A percentile compares a stretch with the other conserved stretches of the same genome.
Conservation (phyloP, 192 early-diverging fungal genomes). For the Gonapodya prolifera region DNA sequence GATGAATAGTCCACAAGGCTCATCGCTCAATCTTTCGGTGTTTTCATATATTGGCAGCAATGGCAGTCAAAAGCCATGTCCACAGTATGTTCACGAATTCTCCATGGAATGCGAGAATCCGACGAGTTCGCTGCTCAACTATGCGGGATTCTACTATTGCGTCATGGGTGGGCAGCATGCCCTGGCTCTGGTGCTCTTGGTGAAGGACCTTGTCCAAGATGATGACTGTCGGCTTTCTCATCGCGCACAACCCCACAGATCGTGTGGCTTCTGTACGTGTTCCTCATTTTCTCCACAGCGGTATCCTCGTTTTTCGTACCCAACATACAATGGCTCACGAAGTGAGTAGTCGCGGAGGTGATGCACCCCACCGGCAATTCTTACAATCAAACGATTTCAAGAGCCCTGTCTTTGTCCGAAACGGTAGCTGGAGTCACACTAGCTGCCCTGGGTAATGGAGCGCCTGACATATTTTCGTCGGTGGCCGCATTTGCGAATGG, state of each 20-base stretch:
- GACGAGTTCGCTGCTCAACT: neutral
- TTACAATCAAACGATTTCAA: neutral
- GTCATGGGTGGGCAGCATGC: neutral
- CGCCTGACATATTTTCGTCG: slow-evolving; percentile 1
- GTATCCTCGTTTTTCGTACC: neutral
- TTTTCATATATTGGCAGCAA: too few species aligned
- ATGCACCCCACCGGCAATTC: neutral
- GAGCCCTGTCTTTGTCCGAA: neutral
- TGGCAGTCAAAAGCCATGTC: too few species aligned
- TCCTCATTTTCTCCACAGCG: neutral
- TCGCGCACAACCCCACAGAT: neutral
- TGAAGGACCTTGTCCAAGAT: neutral
- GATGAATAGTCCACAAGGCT: neutral
- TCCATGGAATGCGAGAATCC: neutral
- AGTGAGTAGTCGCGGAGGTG: neutral
- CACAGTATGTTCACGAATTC: too few species aligned
- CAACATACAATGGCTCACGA: neutral
- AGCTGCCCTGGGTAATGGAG: neutral
- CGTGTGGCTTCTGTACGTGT: neutral
- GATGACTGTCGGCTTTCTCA: neutral
- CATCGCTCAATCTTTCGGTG: too few species aligned
- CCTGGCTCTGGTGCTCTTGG: neutral
- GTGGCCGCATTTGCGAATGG: neutral
- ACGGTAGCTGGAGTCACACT: neutral
- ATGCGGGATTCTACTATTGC: neutral